Percentiles rank a stretch among this genome's conserved stretches.
Conservation (phyloP, 2,329 filamentous ascomycete genomes). For the Thermomyces lanuginosus region DNA sequence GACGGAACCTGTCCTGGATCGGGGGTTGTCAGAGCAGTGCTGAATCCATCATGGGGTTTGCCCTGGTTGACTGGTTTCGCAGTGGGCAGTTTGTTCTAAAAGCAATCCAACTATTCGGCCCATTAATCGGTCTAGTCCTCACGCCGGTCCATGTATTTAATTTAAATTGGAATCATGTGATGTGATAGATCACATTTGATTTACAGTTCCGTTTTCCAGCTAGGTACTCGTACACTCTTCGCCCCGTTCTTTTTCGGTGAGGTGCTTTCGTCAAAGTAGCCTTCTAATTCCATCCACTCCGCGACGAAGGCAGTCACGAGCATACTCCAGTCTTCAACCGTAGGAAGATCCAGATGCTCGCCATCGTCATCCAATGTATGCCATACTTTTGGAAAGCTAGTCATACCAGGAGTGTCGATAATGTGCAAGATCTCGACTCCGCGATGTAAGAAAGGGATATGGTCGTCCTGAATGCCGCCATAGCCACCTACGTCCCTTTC, state of each 20-base stretch:
- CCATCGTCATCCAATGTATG: conserved; percentile 72
- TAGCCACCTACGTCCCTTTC: conserved; percentile 31
- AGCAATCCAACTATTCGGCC: not conserved
- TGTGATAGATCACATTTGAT: no score
- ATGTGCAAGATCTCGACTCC: conserved; percentile 82
- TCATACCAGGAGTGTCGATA: conserved; percentile 49
- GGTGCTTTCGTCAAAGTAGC: conserved; percentile 25
- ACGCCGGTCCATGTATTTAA: not conserved
- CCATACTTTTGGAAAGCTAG: conserved; percentile 63
- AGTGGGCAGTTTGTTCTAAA: conserved; percentile 22
- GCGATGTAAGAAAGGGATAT: conserved; percentile 72
- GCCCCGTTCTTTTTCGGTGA: conserved; percentile 7
- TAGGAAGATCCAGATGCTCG: conserved; percentile 63
- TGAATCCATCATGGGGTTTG: conserved; percentile 34
- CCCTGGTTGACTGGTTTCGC: conserved; percentile 33
- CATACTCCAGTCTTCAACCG: conserved; percentile 72
- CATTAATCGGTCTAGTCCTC: not conserved
- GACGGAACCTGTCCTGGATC: conserved; percentile 37
- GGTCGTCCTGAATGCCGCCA: conserved; percentile 62
- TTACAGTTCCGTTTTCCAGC: conserved; percentile 27
- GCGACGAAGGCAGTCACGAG: conserved; percentile 70
- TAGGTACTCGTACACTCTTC: conserved; percentile 4
- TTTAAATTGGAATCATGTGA: no score
- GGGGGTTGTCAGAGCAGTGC: conserved; percentile 29
- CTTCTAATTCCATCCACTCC: conserved; percentile 81